These are phyloP conservation scores for Telopea speciosissima DNA, from an alignment of 177 flowering plant species.

Conservation along the genomic window DNA sequence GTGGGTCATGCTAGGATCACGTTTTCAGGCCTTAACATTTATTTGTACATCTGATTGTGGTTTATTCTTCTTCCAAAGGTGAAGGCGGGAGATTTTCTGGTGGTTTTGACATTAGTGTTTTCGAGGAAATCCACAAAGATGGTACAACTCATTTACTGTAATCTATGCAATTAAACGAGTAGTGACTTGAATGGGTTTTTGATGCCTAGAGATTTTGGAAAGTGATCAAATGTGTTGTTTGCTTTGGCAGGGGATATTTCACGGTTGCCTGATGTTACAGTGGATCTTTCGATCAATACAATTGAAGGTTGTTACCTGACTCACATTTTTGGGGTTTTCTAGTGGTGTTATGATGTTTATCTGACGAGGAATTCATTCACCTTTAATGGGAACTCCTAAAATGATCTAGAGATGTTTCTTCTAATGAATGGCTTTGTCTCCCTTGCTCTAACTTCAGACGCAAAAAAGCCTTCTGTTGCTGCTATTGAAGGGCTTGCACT, in stretches of 20 bases:
- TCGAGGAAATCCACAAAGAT: slow-evolving; percentile 54
- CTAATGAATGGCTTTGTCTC: background rate
- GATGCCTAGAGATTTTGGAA: background rate
- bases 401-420: background rate
- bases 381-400: background rate
- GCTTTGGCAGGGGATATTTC: slow-evolving; percentile 64
- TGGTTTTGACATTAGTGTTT: slow-evolving; percentile 90
- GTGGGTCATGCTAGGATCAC: background rate
- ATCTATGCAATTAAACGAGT: background rate
- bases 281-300: slow-evolving; percentile 59
- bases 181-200: background rate
- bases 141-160: slow-evolving; percentile 36
- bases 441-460: slow-evolving; percentile 30
- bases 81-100: slow-evolving; percentile 82
- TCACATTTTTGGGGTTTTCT: background rate
- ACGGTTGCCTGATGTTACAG: slow-evolving; percentile 61
- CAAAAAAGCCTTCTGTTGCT: slow-evolving; percentile 61
- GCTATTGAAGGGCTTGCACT: slow-evolving; percentile 70
- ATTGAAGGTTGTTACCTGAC: slow-evolving; percentile 59
- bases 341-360: background rate
- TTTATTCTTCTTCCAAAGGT: slow-evolving; percentile 36
- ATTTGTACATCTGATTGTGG: background rate
- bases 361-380: background rate
- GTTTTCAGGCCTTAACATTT: background rate
- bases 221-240: slow-evolving; percentile 11